These are phyloP conservation scores for Aspergillus luchuensis DNA, from an alignment of 2,329 filamentous ascomycete genomes.

Conservation along the genomic window DNA sequence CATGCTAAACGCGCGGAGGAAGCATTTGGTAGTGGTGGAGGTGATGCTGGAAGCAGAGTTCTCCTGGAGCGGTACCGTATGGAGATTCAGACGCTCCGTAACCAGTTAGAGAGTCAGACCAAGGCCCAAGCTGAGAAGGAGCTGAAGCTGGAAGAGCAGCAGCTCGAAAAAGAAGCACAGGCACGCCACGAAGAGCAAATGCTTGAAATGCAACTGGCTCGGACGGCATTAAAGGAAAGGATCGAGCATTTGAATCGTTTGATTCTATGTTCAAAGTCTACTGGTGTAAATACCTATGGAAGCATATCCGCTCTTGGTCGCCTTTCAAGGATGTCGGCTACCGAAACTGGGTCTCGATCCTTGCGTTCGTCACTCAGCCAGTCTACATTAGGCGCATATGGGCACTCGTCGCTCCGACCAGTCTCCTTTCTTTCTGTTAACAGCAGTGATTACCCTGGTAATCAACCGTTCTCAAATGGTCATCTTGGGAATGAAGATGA, in stretches of 20 bases:
- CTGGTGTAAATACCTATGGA: slow-evolving; percentile 81
- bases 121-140: slow-evolving; percentile 66
- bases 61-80: slow-evolving; percentile 89
- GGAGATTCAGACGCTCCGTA: slow-evolving; percentile 81
- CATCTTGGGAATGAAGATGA: slow-evolving; percentile 51
- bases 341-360: slow-evolving; percentile 53
- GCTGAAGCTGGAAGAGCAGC: slow-evolving; percentile 66
- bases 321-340: slow-evolving; percentile 62
- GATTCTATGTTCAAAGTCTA: slow-evolving; percentile 93
- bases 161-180: slow-evolving; percentile 78
- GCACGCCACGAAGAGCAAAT: slow-evolving; percentile 94
- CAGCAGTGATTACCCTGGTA: slow-evolving; percentile 41
- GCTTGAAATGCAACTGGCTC: slow-evolving; percentile 95
- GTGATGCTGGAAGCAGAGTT: slow-evolving; percentile 80
- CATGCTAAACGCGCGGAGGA: slow-evolving; percentile 95
- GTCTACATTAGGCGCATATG: slow-evolving; percentile 53
- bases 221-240: slow-evolving; percentile 92
- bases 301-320: slow-evolving; percentile 69
- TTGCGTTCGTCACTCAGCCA: slow-evolving; percentile 70
- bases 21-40: slow-evolving; percentile 73
- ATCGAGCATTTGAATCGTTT: slow-evolving; percentile 96
- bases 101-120: slow-evolving; percentile 80
- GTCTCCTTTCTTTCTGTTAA: slow-evolving; percentile 66
- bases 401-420: slow-evolving; percentile 62
- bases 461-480: slow-evolving; percentile 33